Conservation (phyloP, 2,329 filamentous ascomycete species). For the Venturiaceae sp. region DNA sequence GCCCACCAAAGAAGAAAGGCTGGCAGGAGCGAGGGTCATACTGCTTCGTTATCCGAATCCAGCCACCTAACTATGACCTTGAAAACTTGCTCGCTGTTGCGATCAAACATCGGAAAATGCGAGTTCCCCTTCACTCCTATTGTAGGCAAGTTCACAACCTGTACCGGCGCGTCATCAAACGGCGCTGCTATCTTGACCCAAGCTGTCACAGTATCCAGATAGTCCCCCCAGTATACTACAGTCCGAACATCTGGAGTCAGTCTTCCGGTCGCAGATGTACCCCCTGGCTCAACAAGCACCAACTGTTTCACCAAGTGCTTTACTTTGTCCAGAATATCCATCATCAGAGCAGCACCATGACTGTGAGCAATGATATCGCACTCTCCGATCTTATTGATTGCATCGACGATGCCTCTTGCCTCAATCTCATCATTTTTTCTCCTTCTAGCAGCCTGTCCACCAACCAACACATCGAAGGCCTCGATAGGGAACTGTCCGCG, state of each 20-base stretch:
- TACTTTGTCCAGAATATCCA: not conserved
- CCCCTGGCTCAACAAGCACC: slow-evolving; percentile 2
- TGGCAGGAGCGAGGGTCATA: too few relatives aligned
- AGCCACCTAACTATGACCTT: slow-evolving; percentile 1
- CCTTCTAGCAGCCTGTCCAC: slow-evolving; percentile 5
- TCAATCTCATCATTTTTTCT: slow-evolving; percentile 7
- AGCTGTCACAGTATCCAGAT: not conserved
- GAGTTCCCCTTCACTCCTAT: slow-evolving; percentile 5
- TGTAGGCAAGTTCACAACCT: slow-evolving; percentile 5
- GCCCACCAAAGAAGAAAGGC: too few relatives aligned
- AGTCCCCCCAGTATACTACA: slow-evolving; percentile 8
- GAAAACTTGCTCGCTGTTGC: slow-evolving; percentile 8
- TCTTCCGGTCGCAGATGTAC: not conserved
- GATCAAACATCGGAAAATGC: slow-evolving; percentile 10
- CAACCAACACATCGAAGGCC: slow-evolving; percentile 5
- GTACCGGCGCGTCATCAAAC: not conserved
- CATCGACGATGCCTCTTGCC: slow-evolving; percentile 7
- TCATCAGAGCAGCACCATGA: slow-evolving; percentile 5
- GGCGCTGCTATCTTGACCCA: slow-evolving; percentile 2
- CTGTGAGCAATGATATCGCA: slow-evolving; percentile 9
- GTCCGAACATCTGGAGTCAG: not conserved
- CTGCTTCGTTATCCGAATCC: not conserved
- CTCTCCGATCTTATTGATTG: slow-evolving; percentile 4
- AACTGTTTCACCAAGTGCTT: not conserved
- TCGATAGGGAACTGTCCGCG: slow-evolving; percentile 7